Percentiles rank a stretch among this genome's conserved stretches.
Evolutionary conservation across 2,329 filamentous ascomycete species (phyloP).

Genomic region (Fusarium sp.): DNA sequence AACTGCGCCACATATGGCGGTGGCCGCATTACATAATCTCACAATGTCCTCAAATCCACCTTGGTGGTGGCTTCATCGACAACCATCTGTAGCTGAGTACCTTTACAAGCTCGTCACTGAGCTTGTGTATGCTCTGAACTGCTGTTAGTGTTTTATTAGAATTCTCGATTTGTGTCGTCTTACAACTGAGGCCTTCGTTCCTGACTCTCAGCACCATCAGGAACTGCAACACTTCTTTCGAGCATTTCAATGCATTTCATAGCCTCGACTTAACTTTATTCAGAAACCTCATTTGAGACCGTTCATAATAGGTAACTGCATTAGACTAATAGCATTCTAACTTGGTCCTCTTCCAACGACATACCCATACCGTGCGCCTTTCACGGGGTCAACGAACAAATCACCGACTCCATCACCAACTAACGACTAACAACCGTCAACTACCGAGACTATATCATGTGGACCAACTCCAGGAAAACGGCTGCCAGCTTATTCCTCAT

Average conservation of each 20-base stretch:
- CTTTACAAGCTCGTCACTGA: background rate
- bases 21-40: background rate
- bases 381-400: slow-evolving; percentile 7
- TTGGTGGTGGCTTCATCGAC: background rate
- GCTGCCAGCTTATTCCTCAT: background rate
- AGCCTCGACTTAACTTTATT: background rate
- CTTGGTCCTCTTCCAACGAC: background rate
- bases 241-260: too few relatives aligned
- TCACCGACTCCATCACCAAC: background rate
- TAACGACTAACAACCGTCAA: background rate
- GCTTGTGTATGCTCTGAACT: too few relatives aligned
- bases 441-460: slow-evolving; percentile 6
- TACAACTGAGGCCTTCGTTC: too few relatives aligned
- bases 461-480: slow-evolving; percentile 1
- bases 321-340: background rate
- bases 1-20: slow-evolving; percentile 22
- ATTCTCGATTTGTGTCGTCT: too few relatives aligned
- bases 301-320: too few relatives aligned
- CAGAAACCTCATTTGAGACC: background rate
- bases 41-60: background rate
- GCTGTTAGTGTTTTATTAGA: too few relatives aligned
- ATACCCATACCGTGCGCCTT: slow-evolving; percentile 9
- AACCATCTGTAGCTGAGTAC: background rate
- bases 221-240: too few relatives aligned
- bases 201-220: too few relatives aligned